Evolutionary conservation across 2,329 filamentous ascomycete genomes (phyloP).

Genomic region (Colletotrichum gloeosporioides): DNA sequence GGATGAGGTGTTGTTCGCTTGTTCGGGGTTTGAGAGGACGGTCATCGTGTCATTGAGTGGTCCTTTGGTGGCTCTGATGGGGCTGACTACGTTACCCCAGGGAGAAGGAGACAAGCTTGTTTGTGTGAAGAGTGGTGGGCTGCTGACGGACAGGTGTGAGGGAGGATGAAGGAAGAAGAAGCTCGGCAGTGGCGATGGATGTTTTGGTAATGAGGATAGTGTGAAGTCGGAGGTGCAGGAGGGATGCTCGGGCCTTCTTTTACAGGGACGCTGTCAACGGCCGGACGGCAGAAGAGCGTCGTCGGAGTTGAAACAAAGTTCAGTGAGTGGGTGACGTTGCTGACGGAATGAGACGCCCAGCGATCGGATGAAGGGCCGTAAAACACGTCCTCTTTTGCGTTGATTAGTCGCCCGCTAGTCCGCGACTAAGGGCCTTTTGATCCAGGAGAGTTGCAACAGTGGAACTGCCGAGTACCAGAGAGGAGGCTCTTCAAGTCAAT

Average conservation of each 20-base stretch:
- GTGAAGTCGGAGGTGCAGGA: neutral
- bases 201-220: neutral
- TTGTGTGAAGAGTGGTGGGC: neutral
- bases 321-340: constrained; percentile 18
- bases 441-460: neutral
- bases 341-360: constrained; percentile 8
- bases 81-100: neutral
- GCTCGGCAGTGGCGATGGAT: neutral
- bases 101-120: neutral
- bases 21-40: constrained; percentile 1
- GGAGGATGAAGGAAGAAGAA: neutral
- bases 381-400: constrained; percentile 5
- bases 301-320: constrained; percentile 19
- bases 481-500: neutral
- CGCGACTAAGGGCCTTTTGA: neutral
- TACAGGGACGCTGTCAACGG: constrained; percentile 18
- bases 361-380: constrained; percentile 14
- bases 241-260: constrained; percentile 14
- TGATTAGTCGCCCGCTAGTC: neutral
- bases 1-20: neutral
- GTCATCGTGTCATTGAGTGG: constrained; percentile 10
- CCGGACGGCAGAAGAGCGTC: constrained; percentile 10
- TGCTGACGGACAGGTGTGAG: neutral
- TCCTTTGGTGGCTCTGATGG: neutral
- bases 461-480: neutral